Conservation (phyloP, 2,329 filamentous ascomycete species). For the Clarireedia homoeocarpa region DNA sequence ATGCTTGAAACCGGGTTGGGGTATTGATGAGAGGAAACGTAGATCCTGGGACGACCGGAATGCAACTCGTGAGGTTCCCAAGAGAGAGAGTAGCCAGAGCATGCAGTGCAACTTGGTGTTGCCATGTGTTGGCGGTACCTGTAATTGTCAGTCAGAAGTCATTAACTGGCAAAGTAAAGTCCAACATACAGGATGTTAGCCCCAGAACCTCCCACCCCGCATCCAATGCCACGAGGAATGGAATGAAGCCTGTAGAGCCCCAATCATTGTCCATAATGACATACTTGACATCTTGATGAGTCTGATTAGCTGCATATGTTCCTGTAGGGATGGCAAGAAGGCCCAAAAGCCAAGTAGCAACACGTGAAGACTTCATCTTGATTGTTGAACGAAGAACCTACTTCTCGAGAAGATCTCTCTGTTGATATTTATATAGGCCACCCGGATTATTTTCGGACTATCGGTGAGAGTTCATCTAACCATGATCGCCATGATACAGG, state of each 20-base stretch:
- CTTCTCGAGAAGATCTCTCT: neutral
- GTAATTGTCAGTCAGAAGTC: neutral
- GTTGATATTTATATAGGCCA: neutral
- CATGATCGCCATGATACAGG: too few relatives aligned
- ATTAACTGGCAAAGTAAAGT: neutral
- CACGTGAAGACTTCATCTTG: neutral
- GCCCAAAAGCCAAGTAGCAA: neutral
- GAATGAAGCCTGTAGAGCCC: conserved; percentile 35
- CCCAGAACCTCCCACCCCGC: conserved; percentile 38
- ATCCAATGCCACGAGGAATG: conserved; percentile 37
- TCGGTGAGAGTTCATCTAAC: too few relatives aligned
- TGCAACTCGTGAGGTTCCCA: conserved; percentile 36
- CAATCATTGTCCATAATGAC: conserved; percentile 33
- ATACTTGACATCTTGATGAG: neutral
- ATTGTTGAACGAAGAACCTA: neutral
- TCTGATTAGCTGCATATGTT: neutral
- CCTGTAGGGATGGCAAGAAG: neutral
- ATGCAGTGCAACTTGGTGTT: conserved; percentile 37
- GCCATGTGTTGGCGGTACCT: conserved; percentile 38
- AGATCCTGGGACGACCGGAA: conserved; percentile 40
- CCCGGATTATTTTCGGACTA: too few relatives aligned
- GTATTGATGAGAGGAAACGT: conserved; percentile 41
- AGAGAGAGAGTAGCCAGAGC: conserved; percentile 39
- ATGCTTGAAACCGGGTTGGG: conserved; percentile 35
- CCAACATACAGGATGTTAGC: conserved; percentile 24